Evolutionary conservation across 441 rosid genomes (phyloP).

Genomic region (Pelargonium hybrid): DNA sequence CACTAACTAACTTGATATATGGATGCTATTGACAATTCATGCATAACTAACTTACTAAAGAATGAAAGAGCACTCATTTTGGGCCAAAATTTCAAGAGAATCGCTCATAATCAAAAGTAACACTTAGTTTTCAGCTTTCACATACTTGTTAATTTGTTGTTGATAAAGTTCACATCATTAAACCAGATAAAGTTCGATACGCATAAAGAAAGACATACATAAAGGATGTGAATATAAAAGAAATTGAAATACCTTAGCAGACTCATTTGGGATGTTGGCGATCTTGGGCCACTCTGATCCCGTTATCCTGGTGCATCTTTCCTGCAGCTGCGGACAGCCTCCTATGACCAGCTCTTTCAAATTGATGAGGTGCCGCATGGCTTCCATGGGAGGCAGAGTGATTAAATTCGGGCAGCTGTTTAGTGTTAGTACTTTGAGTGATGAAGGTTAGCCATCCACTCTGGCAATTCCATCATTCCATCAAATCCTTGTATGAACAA

Average conservation of each 20-base stretch:
- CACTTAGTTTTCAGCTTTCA: background rate
- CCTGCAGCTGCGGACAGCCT: constrained; percentile 1
- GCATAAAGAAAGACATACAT: background rate
- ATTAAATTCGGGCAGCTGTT: background rate
- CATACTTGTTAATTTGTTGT: background rate
- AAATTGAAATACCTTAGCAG: background rate
- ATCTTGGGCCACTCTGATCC: constrained; percentile 25
- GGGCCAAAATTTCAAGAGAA: no score
- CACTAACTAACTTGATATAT: no score
- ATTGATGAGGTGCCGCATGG: constrained; percentile 14
- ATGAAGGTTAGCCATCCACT: constrained; percentile 22
- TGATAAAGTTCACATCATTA: no score
- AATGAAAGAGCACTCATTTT: no score
- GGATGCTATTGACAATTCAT: no score
- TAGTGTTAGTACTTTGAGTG: constrained; percentile 13
- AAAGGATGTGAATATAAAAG: background rate
- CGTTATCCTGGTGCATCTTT: constrained; percentile 13
- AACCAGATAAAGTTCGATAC: background rate
- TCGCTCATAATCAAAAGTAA: background rate
- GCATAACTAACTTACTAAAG: no score
- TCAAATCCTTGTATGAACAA: background rate
- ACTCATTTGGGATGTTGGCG: constrained; percentile 9
- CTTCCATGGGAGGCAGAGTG: constrained; percentile 13
- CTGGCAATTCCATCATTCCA: constrained; percentile 18
- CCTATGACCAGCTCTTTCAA: background rate